These are phyloP conservation scores for Pestalotiopsis sp. DNA, from an alignment of 2,329 filamentous ascomycete species.

Conservation along the genomic window DNA sequence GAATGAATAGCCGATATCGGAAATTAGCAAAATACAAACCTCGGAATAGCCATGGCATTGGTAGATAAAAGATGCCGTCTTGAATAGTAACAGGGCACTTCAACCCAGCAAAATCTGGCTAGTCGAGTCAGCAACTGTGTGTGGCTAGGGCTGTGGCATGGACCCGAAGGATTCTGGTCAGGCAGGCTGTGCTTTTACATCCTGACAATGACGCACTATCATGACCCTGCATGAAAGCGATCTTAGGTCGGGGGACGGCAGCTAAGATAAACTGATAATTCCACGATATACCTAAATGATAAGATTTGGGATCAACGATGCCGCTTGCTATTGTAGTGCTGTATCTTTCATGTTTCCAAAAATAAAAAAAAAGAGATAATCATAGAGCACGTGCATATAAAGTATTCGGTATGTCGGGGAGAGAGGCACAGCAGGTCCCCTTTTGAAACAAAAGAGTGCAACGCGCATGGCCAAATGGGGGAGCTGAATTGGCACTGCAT, in stretches of 20 bases:
- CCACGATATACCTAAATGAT: neutral
- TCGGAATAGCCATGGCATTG: too few relatives aligned
- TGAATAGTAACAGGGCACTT: too few relatives aligned
- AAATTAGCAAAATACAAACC: too few relatives aligned
- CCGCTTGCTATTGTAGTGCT: neutral
- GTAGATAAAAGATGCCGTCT: too few relatives aligned
- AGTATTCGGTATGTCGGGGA: neutral
- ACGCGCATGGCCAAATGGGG: slow-evolving; percentile 1
- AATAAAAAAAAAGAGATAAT: neutral
- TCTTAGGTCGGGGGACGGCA: neutral
- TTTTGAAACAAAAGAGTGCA: neutral
- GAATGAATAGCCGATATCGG: too few relatives aligned
- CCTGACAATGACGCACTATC: neutral
- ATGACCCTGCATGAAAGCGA: neutral
- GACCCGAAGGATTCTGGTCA: neutral
- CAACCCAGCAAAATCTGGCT: too few relatives aligned
- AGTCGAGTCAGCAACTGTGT: neutral
- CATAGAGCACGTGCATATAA: neutral
- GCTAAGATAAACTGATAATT: neutral
- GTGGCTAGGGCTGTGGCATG: neutral
- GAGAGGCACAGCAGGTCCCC: neutral
- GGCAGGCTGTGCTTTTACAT: neutral
- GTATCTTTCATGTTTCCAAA: neutral
- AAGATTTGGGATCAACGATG: neutral
- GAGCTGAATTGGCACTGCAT: slow-evolving; percentile 1